Evolutionary conservation across 116 monocot species (phyloP).

Genomic region (Phalaenopsis hybrid): DNA sequence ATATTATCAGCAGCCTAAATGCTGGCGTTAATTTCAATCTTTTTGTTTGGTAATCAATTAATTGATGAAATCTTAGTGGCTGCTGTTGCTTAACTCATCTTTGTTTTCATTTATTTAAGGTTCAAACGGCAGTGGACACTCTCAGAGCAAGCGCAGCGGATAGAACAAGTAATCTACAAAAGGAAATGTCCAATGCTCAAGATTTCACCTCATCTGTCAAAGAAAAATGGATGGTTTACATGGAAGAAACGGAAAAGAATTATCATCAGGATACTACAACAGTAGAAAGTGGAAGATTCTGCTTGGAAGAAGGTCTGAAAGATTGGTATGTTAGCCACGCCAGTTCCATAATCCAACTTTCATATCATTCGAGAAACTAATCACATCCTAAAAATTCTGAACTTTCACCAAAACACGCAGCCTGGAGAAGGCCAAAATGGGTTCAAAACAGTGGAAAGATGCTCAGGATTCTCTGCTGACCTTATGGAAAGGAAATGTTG

Average conservation of each 20-base stretch:
- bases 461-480: conserved; percentile 41
- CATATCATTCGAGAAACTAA: neutral
- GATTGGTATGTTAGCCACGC: conserved; percentile 46
- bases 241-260: conserved; percentile 64
- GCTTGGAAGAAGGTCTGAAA: conserved; percentile 57
- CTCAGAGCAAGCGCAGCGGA: conserved; percentile 57
- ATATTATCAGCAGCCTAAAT: too few relatives aligned
- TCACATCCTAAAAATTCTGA: neutral
- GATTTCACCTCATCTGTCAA: conserved; percentile 62
- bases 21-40: too few relatives aligned
- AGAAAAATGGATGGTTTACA: conserved; percentile 60
- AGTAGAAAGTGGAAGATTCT: conserved; percentile 48
- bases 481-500: conserved; percentile 35
- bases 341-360: neutral
- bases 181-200: conserved; percentile 68
- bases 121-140: conserved; percentile 69
- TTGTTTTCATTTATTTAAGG: conserved; percentile 26
- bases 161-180: conserved; percentile 51
- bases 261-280: conserved; percentile 62
- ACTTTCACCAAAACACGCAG: conserved; percentile 14
- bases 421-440: conserved; percentile 29
- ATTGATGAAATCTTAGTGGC: too few relatives aligned
- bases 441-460: conserved; percentile 50
- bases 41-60: too few relatives aligned
- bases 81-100: too few relatives aligned